Percentiles rank a stretch among this genome's conserved stretches.
These are phyloP conservation scores for Beauveria scarabaeidicola DNA, from an alignment of 2,329 filamentous ascomycete genomes.

Conservation along the genomic window DNA sequence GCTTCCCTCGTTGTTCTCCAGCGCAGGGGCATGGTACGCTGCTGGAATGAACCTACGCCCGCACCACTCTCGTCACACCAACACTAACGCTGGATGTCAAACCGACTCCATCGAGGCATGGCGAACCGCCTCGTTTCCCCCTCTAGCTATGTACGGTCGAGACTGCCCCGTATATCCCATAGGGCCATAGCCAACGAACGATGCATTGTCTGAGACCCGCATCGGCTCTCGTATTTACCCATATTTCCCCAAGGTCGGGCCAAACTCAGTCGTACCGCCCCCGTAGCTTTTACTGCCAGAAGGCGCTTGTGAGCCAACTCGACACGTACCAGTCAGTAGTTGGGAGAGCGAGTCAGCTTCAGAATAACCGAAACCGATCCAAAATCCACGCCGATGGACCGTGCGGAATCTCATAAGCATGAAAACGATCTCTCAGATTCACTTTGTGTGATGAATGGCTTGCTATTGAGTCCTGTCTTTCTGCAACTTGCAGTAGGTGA, in stretches of 20 bases:
- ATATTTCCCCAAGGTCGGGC: background rate
- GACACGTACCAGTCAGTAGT: background rate
- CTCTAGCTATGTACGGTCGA: background rate
- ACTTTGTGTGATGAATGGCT: no score
- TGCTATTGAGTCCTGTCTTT: no score
- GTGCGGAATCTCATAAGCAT: background rate
- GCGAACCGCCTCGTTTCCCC: background rate
- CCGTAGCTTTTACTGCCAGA: no score
- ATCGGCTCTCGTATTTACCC: conserved; percentile 5
- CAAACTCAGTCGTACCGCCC: background rate
- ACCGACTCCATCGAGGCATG: background rate
- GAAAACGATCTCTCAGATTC: no score
- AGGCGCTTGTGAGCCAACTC: no score
- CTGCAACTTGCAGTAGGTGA: no score
- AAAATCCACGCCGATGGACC: background rate
- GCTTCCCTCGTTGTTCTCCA: background rate
- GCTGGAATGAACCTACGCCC: background rate
- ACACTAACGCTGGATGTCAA: background rate
- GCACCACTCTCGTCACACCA: background rate
- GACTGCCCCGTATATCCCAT: conserved; percentile 4
- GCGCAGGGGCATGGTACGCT: no score
- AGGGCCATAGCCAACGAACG: background rate
- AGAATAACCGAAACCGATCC: background rate
- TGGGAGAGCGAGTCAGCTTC: background rate
- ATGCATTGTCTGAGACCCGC: conserved; percentile 3